A percentile compares a stretch with the other conserved stretches of the same genome.
phyloP scores from a whole-genome alignment of 108 stramenopile genomes.

The Cyclotella atomus region DNA sequence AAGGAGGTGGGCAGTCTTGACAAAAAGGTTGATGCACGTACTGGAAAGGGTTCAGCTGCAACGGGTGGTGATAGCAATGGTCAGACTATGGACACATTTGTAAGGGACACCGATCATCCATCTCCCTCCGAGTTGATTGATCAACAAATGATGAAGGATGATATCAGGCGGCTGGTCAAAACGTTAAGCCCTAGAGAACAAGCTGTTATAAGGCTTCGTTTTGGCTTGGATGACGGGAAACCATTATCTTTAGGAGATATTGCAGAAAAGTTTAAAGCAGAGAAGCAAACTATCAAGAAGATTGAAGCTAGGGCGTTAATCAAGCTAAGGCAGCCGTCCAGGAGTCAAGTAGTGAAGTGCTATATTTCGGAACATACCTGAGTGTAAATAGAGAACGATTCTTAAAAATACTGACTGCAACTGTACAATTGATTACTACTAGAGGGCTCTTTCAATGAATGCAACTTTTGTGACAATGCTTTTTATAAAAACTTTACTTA shows the following conservation, averaged over 20 bases:
- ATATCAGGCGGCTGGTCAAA: slow-evolving; percentile 54
- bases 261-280: slow-evolving; percentile 60
- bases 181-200: slow-evolving; percentile 69
- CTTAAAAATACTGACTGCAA: too few relatives aligned
- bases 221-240: slow-evolving; percentile 80
- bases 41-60: slow-evolving; percentile 50
- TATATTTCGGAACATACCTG: slow-evolving; percentile 57
- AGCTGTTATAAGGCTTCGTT: slow-evolving; percentile 80
- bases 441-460: too few relatives aligned
- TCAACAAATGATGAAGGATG: slow-evolving; percentile 60
- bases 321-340: slow-evolving; percentile 73
- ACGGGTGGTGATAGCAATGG: slow-evolving; percentile 35
- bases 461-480: too few relatives aligned
- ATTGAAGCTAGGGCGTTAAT: slow-evolving; percentile 79
- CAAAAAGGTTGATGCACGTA: slow-evolving; percentile 48
- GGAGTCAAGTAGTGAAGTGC: slow-evolving; percentile 56
- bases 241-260: slow-evolving; percentile 71
- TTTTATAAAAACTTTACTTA: too few relatives aligned
- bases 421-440: too few relatives aligned
- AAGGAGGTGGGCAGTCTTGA: slow-evolving; percentile 61
- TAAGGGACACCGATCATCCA: slow-evolving; percentile 54
- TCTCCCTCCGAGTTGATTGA: slow-evolving; percentile 51
- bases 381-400: too few relatives aligned
- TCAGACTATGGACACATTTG: slow-evolving; percentile 49
- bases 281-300: slow-evolving; percentile 73